These are phyloP conservation scores for Trametes versicolor DNA, from an alignment of 1,284 basidiomycete species.

Conservation along the genomic window DNA sequence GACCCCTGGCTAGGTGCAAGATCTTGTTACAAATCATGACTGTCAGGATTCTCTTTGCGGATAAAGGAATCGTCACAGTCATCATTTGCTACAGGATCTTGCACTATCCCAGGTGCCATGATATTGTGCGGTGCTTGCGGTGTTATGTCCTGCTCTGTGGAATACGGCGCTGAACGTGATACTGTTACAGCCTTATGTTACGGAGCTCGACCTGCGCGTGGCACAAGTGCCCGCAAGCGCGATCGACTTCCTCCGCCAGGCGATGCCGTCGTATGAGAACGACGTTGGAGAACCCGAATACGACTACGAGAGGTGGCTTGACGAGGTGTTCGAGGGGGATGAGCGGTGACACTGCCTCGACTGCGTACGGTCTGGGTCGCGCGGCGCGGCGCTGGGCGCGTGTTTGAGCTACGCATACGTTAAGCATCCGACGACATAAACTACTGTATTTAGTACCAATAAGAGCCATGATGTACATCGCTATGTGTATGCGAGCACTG, in stretches of 20 bases:
- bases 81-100: no score
- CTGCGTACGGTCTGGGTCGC: constrained; percentile 15
- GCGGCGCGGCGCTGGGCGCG: constrained; percentile 19
- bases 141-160: no score
- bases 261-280: constrained; percentile 67
- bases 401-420: constrained; percentile 10
- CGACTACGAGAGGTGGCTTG: constrained; percentile 83
- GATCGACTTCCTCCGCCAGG: constrained; percentile 86
- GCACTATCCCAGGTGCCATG: no score
- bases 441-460: constrained; percentile 30
- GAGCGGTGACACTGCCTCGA: constrained; percentile 25
- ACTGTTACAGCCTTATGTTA: constrained; percentile 82
- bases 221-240: constrained; percentile 85
- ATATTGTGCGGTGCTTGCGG: no score
- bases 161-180: constrained; percentile 20
- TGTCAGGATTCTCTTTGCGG: no score
- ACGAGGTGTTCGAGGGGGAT: constrained; percentile 71
- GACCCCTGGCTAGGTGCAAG: no score
- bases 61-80: no score
- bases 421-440: constrained; percentile 24
- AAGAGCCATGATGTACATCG: constrained; percentile 7
- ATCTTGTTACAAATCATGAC: no score
- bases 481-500: not conserved
- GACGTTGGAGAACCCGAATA: constrained; percentile 73
- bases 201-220: constrained; percentile 91